phyloP scores from a whole-genome alignment of 257 asterid species.

The Salvia miltiorrhiza region DNA sequence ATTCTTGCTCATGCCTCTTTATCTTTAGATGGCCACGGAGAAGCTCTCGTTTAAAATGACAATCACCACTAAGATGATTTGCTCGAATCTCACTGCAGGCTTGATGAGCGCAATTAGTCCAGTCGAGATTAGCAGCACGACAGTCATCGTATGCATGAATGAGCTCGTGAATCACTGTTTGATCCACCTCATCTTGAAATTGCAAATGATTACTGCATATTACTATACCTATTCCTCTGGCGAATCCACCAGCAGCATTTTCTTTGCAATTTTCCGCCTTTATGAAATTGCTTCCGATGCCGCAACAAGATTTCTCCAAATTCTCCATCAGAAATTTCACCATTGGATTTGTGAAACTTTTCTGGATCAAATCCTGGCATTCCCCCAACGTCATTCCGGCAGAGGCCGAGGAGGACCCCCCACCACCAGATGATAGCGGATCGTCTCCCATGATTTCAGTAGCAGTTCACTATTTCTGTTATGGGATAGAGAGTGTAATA shows the following conservation, averaged over 20 bases:
- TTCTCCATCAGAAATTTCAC: slow-evolving; percentile 67
- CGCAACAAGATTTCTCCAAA: slow-evolving; percentile 76
- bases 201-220: slow-evolving; percentile 66
- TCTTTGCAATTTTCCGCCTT: slow-evolving; percentile 44
- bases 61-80: too few relatives aligned
- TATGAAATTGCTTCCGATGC: slow-evolving; percentile 57
- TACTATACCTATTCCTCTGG: slow-evolving; percentile 46
- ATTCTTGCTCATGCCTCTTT: slow-evolving; percentile 36
- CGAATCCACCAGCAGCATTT: slow-evolving; percentile 48
- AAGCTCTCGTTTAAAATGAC: too few relatives aligned
- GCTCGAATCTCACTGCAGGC: slow-evolving; percentile 56
- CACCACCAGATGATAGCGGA: too few relatives aligned
- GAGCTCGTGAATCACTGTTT: slow-evolving; percentile 85
- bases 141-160: slow-evolving; percentile 94
- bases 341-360: slow-evolving; percentile 52
- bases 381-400: slow-evolving; percentile 44
- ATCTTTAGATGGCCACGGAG: too few relatives aligned
- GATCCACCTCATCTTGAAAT: slow-evolving; percentile 76
- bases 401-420: too few relatives aligned
- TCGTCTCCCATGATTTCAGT: slow-evolving; percentile 9
- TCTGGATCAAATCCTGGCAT: slow-evolving; percentile 46
- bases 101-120: slow-evolving; percentile 79
- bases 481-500: too few relatives aligned
- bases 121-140: slow-evolving; percentile 72
- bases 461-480: too few relatives aligned